Base-by-base conservation (phyloP, 129 eudicot species). In the Artemisia tridentata region DNA sequence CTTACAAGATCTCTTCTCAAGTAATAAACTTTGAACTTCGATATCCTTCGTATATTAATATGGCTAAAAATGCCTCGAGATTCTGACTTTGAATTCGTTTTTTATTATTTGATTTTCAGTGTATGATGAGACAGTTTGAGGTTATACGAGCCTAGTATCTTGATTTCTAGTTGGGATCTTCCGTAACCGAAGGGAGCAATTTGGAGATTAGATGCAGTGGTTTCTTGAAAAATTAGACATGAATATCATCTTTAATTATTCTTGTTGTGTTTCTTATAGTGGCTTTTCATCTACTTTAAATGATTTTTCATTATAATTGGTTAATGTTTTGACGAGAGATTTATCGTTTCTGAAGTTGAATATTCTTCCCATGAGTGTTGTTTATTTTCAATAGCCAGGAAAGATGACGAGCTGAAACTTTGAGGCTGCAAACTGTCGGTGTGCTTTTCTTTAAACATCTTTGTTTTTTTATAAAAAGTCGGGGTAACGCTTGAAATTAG, bases 1-100 rank as follows among this genome's bases (percentile, higher is more conserved):
- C 79, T 91, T 34, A 67, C 96, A 15, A 86, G 96, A 75, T 91
- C 97, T 61, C 95, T 91, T 54, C 89, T 91, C 65, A 86, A 83
- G 85, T 91, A 88, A 88, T 69, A 51, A 63, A 73, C 60, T 57
- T 67, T 50, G 27, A 74, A 75, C 80, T 25, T 0, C n/a, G 10
- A 16, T 64, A 29, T 60, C 72, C 67, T 75, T 55, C 38, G 38
- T 51, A 58, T 19, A 65, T 18, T 64, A 68, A 20, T 45, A 68
- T 7, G 10, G 56, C 53, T 46, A 18, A 52, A 14, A 45, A 17
- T 45, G 34, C 20, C 17, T 65, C 21, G 62, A 76, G 59, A 31
- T 60, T 55, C 57, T 66, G 18, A 82, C 72, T 58, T 63, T 31
- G n/a, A 74, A 31, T 63, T 74, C 2, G 2, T n/a, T 65, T 51